Evolutionary conservation across 1,284 basidiomycete species (phyloP).

Genomic region (Sphaerobolus stellatus): DNA sequence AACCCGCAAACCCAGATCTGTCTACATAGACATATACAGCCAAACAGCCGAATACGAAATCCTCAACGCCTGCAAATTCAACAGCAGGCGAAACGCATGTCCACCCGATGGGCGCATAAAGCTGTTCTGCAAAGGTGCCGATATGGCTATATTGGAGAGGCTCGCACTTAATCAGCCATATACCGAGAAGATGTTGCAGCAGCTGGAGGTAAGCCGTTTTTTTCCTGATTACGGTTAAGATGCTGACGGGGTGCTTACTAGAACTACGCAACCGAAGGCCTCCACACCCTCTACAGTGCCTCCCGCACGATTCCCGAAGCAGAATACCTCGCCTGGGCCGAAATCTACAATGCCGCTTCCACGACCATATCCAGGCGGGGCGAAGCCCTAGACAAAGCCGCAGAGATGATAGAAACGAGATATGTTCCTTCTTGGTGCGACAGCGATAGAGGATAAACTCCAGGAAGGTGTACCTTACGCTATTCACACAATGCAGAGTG

Average conservation of each 20-base stretch:
- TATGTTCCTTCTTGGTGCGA: slow-evolving; percentile 89
- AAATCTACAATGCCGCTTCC: slow-evolving; percentile 89
- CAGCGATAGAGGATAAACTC: slow-evolving; percentile 97
- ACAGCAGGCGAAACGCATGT: slow-evolving; percentile 92
- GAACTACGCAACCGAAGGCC: slow-evolving; percentile 96
- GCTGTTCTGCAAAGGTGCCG: slow-evolving; percentile 95
- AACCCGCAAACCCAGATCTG: slow-evolving; percentile 94
- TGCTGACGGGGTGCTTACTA: too few relatives aligned
- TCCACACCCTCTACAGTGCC: slow-evolving; percentile 95
- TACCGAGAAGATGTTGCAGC: slow-evolving; percentile 82
- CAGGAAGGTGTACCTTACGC: slow-evolving; percentile 99
- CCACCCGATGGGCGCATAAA: slow-evolving; percentile 90
- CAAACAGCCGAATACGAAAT: slow-evolving; percentile 81
- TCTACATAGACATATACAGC: slow-evolving; percentile 83
- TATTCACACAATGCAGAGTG: slow-evolving; percentile 96
- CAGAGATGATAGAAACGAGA: slow-evolving; percentile 96
- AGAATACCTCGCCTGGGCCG: slow-evolving; percentile 89
- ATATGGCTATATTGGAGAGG: slow-evolving; percentile 94
- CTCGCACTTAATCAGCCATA: slow-evolving; percentile 78
- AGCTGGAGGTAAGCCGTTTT: slow-evolving; percentile 72
- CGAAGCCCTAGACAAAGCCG: slow-evolving; percentile 92
- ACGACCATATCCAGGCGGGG: slow-evolving; percentile 89
- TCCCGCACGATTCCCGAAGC: slow-evolving; percentile 88
- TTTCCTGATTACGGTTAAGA: slow-evolving; percentile 1
- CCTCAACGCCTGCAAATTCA: slow-evolving; percentile 98